phyloP scores from a whole-genome alignment of 306 rosid species.

The Acmispon strigosus region DNA sequence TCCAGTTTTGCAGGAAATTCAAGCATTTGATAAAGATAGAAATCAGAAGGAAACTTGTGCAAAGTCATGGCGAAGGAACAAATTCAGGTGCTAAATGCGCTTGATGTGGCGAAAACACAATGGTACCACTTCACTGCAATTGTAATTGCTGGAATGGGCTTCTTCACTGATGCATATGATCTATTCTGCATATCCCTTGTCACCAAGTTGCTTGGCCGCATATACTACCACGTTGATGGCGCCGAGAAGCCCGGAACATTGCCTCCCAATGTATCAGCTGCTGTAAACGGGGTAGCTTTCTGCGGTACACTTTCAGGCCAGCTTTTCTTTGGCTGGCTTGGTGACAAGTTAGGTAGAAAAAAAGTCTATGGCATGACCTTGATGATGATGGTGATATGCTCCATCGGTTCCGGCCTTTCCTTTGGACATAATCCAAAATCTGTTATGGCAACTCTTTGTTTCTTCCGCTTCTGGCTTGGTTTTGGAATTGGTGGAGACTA shows the following conservation, averaged over 20 bases:
- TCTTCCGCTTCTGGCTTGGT: constrained; percentile 82
- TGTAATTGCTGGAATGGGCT: constrained; percentile 82
- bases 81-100: constrained; percentile 55
- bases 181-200: constrained; percentile 68
- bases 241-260: constrained; percentile 54
- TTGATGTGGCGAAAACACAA: constrained; percentile 73
- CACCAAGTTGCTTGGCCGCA: constrained; percentile 73
- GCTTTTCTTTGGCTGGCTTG: constrained; percentile 82
- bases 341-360: constrained; percentile 73
- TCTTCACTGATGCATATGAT: constrained; percentile 85
- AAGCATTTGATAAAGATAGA: neutral
- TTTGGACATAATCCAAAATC: constrained; percentile 55
- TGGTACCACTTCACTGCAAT: constrained; percentile 87
- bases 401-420: constrained; percentile 72
- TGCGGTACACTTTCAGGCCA: constrained; percentile 71
- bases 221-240: constrained; percentile 61
- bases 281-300: constrained; percentile 81
- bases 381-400: constrained; percentile 63
- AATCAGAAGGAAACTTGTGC: neutral
- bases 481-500: constrained; percentile 83
- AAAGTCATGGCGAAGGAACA: constrained; percentile 46
- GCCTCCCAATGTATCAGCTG: constrained; percentile 82
- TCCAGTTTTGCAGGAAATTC: constrained; percentile 21
- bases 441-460: constrained; percentile 68
- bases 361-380: constrained; percentile 70